Percentiles rank a stretch among this genome's conserved stretches.
These are phyloP conservation scores for Trebouxiophyceae sp. DNA, from an alignment of 163 green algal genomes.

Conservation along the genomic window DNA sequence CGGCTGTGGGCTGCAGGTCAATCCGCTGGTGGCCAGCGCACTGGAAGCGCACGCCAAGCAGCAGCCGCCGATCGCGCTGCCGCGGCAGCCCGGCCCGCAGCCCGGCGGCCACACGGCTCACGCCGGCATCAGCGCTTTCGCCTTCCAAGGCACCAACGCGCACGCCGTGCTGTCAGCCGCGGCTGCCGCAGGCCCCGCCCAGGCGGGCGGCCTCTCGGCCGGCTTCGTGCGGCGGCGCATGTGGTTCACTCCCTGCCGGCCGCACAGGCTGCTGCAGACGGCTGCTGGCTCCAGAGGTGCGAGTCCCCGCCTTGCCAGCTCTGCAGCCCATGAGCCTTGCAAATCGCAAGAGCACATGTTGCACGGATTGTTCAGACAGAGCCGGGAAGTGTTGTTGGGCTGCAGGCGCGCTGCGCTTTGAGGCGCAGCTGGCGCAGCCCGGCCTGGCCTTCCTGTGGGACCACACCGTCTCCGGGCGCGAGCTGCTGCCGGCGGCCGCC, in stretches of 20 bases:
- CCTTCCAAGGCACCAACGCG: constrained; percentile 79
- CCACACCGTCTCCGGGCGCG: constrained; percentile 34
- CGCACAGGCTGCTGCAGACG: constrained; percentile 1
- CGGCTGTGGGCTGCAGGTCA: constrained; percentile 23
- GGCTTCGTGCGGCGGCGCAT: not conserved
- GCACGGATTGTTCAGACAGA: no score
- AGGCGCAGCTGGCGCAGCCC: not conserved
- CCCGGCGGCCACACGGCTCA: not conserved
- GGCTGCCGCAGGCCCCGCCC: no score
- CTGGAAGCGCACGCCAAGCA: constrained; percentile 15
- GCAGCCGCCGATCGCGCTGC: not conserved
- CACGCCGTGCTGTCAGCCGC: constrained; percentile 22
- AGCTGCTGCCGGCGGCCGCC: constrained; percentile 51
- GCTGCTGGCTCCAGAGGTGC: no score
- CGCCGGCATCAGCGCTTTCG: constrained; percentile 64
- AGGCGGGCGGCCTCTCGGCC: not conserved
- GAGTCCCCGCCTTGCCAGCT: no score
- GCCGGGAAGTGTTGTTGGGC: no score
- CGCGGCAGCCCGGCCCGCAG: not conserved
- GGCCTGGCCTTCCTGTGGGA: constrained; percentile 34
- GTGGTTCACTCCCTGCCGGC: constrained; percentile 1
- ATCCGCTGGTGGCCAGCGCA: constrained; percentile 37
- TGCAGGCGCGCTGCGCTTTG: not conserved
- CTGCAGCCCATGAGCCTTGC: no score
- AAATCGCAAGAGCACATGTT: no score